Conservation (phyloP, 78 protist genomes). For the Dictyostelium capitatum region DNA sequence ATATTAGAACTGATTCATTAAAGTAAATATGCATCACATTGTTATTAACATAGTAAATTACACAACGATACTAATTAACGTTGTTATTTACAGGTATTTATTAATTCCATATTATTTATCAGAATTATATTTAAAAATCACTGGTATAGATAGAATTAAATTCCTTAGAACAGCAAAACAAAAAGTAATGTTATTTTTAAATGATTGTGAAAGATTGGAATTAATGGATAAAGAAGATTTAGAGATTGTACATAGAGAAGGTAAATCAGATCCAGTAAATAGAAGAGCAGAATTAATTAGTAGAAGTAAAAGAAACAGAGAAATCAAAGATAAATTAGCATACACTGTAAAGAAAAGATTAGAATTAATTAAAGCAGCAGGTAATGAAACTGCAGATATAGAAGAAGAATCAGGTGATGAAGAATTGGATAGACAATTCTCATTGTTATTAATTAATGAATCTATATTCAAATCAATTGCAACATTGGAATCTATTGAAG, state of each 20-base stretch:
- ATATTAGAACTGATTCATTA: constrained; percentile 78
- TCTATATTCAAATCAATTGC: constrained; percentile 9
- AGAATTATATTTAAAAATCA: constrained; percentile 43
- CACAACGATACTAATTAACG: too few species aligned
- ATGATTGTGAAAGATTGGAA: constrained; percentile 33
- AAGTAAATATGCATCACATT: too few species aligned
- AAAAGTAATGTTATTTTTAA: constrained; percentile 38
- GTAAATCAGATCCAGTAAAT: constrained; percentile 33
- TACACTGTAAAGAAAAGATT: constrained; percentile 18
- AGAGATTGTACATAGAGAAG: constrained; percentile 34
- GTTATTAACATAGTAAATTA: neutral
- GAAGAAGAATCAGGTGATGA: constrained; percentile 75
- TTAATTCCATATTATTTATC: constrained; percentile 70
- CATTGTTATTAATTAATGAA: constrained; percentile 26
- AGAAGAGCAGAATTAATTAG: constrained; percentile 64
- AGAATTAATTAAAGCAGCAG: neutral
- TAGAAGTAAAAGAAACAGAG: constrained; percentile 52
- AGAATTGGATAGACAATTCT: constrained; percentile 65
- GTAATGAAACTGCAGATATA: neutral
- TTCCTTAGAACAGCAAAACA: constrained; percentile 58
- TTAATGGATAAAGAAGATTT: constrained; percentile 52
- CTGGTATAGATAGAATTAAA: constrained; percentile 52
- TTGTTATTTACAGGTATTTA: constrained; percentile 60
- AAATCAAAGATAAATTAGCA: constrained; percentile 44
- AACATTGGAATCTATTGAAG: constrained; percentile 31